Evolutionary conservation across 75 land plant species (phyloP), one percentile per base, ranked within the genome.

Genomic region (Picea glauca): DNA sequence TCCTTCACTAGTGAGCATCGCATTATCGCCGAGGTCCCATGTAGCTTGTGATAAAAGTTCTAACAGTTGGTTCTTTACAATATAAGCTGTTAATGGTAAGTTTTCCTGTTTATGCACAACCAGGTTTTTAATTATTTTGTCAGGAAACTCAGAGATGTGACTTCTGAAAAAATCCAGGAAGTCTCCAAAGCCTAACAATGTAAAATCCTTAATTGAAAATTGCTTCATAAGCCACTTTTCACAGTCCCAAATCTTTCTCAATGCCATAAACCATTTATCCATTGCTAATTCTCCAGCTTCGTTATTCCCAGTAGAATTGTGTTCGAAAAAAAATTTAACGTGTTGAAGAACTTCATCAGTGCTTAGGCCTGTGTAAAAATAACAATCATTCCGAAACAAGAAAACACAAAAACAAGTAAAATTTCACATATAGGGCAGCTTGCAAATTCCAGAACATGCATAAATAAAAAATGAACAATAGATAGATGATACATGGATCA

Each of bases 171-270:
- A 92, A 2, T 43, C 68, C 43, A 79, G 58, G 66, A 87, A 90
- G 13, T 84, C 86, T 26, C 94, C 94, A 80, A 84, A 64, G 30
- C 92, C 92, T 70, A 92, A 83, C 63, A 60, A 80, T 26, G 46
- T 62, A 76, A 92, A 92, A 40, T 84, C 78, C 32, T 81, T 74
- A 2, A 88, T 84, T 21, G 73, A 77, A 74, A 85, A 88, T 62
- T 86, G 85, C 14, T 68, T 76, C 20, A 59, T 46, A 12, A 92
- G 66, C 90, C 88, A 88, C 60, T 17, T 21, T 76, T 86, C 90
- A 78, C 88, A 90, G 43, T 82, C 63, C 60, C 17, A 60, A 38
- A 90, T 72, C 56, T 67, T 79, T 73, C 83, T 86, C 58, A 88
- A 67, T 12, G 77, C 62, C 3, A 40, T 13, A 13, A 81, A 58